Base-by-base conservation (phyloP, 208 protist genomes). In the Trichomonas gallinae region DNA sequence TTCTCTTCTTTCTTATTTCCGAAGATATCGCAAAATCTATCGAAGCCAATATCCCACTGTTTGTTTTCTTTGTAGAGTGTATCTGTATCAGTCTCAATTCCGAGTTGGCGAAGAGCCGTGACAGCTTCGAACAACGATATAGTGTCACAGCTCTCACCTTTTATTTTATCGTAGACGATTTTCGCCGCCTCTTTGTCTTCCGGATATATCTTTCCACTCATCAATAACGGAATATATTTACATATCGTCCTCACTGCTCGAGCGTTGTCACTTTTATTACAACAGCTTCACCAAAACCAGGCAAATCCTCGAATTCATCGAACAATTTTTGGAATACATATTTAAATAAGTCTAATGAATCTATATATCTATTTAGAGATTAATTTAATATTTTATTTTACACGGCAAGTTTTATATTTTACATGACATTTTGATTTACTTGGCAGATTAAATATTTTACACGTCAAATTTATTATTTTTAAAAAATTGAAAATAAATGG, bases 171-270 rank as follows among this genome's bases (percentile, higher is more conserved):
- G 31, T 48, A 93, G 17, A 42, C 87, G 11, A 26, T 44, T 93
- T 93, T 93, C 13, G 87, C 87, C 2, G 87, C 87, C 31, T 93
- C 87, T 51, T 51, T 93, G n/a, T 93, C 87, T 51, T 93, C 87
- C 38, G 42, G 87, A 93, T 93, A 48, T 34, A 51, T 40, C 13
- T 93, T 93, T 21, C 58, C 58, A 72, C 58, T 72, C 58, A 72
- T 72, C 58, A 72, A 72, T 72, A 72, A 72, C 58, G 58, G 58
- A 72, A 72, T 72, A 72, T 9, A 36, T 85, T 85, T 85, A 34
- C 81, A 85, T 85, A 72, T 72, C 58, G 58, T 72, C 58, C 26
- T 72, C 58, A 72, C 8, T 31, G 46, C 46, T 51, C 46, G 46
- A 51, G 3, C 46, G 13, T 51, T 51, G 46, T 51, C 46, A 51